These are phyloP conservation scores for Aureobasidium uvarum DNA, from an alignment of 2,329 filamentous ascomycete genomes.

Conservation along the genomic window DNA sequence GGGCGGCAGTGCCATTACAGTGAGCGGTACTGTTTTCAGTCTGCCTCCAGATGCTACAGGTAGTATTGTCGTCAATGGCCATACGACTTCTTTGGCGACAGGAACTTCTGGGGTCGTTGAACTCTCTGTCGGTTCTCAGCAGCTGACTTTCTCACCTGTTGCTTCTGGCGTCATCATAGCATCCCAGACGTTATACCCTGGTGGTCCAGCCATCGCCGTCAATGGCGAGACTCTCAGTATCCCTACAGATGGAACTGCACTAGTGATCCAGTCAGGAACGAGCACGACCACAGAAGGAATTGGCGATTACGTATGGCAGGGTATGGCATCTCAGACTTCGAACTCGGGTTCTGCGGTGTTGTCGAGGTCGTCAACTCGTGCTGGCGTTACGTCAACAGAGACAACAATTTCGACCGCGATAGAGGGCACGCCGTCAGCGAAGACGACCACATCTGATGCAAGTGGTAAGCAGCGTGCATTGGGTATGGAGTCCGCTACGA, in stretches of 20 bases:
- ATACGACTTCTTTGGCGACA: background rate
- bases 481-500: background rate
- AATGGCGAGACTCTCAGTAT: slow-evolving; percentile 29
- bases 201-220: slow-evolving; percentile 35
- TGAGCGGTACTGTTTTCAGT: background rate
- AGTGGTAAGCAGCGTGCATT: background rate
- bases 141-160: background rate
- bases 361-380: background rate
- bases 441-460: background rate
- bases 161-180: background rate
- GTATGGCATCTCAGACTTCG: background rate
- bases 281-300: background rate
- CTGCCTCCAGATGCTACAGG: background rate
- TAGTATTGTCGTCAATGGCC: background rate
- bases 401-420: background rate
- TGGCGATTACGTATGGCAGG: slow-evolving; percentile 6
- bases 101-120: background rate
- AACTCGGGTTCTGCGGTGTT: background rate
- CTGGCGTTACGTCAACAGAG: background rate
- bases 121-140: background rate
- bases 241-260: background rate
- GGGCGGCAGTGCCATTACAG: background rate
- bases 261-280: slow-evolving; percentile 3
- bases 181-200: slow-evolving; percentile 22
- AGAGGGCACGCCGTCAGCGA: background rate